phyloP scores from a whole-genome alignment of 495 filamentous ascomycete species.

The Tuber borchii region DNA sequence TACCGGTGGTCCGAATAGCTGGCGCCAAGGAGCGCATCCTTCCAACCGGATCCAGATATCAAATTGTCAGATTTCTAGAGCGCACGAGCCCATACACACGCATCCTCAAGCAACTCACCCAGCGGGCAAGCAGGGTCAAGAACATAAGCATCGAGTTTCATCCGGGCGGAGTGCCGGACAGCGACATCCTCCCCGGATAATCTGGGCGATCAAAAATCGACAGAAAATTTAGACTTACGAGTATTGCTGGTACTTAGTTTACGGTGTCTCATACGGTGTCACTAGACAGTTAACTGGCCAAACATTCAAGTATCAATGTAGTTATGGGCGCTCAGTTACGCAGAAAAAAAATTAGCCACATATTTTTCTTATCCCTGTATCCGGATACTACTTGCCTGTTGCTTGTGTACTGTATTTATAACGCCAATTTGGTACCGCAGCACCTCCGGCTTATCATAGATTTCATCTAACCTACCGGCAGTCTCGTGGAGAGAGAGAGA shows the following conservation, averaged over 20 bases:
- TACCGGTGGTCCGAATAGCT: not conserved
- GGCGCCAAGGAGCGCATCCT: not conserved
- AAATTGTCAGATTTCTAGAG: not conserved
- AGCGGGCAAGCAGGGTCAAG: not conserved
- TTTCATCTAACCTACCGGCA: not conserved
- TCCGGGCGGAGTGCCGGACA: conserved; percentile 33
- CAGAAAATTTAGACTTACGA: not conserved
- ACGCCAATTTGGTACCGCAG: not conserved
- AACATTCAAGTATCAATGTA: too few species aligned
- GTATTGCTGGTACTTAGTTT: not conserved
- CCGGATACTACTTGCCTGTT: too few species aligned
- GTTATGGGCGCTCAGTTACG: too few species aligned
- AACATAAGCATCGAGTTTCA: conserved; percentile 7
- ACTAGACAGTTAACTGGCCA: too few species aligned
- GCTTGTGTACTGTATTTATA: too few species aligned
- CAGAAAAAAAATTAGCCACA: too few species aligned
- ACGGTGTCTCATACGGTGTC: not conserved
- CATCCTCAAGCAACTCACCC: not conserved
- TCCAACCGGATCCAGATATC: not conserved
- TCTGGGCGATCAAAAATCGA: conserved; percentile 26
- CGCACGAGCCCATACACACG: not conserved
- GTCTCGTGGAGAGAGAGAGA: not conserved
- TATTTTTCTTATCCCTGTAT: not conserved
- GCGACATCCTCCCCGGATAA: conserved; percentile 30
- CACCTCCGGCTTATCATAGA: not conserved